Conservation (phyloP, 2,329 filamentous ascomycete genomes). For the Calonectria pseudoturangicola region DNA sequence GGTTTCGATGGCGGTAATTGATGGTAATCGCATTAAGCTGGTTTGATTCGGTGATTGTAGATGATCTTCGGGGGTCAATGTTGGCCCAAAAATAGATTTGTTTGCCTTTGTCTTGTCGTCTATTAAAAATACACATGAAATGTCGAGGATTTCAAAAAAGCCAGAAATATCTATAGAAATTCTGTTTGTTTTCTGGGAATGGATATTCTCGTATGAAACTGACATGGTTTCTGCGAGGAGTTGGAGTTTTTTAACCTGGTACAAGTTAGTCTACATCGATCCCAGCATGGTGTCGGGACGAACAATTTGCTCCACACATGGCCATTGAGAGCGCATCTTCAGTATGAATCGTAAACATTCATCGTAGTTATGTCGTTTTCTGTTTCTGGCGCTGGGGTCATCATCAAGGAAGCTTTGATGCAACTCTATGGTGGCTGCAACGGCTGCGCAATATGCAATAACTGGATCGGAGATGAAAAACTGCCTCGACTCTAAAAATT, state of each 20-base stretch:
- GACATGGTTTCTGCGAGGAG: slow-evolving; percentile 23
- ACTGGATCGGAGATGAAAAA: slow-evolving; percentile 25
- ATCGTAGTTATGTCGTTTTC: slow-evolving; percentile 1
- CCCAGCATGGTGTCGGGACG: neutral
- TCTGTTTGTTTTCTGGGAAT: neutral
- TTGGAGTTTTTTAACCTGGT: slow-evolving; percentile 6
- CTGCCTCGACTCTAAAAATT: slow-evolving; percentile 12
- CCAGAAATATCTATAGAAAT: slow-evolving; percentile 29
- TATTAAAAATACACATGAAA: neutral
- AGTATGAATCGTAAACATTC: neutral
- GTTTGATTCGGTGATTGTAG: neutral
- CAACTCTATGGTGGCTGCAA: slow-evolving; percentile 20
- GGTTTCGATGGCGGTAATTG: slow-evolving; percentile 17
- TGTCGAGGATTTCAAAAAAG: slow-evolving; percentile 26
- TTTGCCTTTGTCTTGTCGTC: neutral
- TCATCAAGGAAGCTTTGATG: slow-evolving; percentile 24
- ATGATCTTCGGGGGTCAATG: neutral
- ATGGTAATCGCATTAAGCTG: slow-evolving; percentile 6
- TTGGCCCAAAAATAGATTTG: slow-evolving; percentile 9
- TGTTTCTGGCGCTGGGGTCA: neutral
- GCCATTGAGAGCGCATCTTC: neutral
- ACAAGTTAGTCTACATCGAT: neutral
- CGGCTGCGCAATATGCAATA: slow-evolving; percentile 20
- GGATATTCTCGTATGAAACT: slow-evolving; percentile 10
- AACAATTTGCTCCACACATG: slow-evolving; percentile 6